These are phyloP conservation scores for Neurospora sp. DNA, from an alignment of 495 filamentous ascomycete species.

Conservation along the genomic window DNA sequence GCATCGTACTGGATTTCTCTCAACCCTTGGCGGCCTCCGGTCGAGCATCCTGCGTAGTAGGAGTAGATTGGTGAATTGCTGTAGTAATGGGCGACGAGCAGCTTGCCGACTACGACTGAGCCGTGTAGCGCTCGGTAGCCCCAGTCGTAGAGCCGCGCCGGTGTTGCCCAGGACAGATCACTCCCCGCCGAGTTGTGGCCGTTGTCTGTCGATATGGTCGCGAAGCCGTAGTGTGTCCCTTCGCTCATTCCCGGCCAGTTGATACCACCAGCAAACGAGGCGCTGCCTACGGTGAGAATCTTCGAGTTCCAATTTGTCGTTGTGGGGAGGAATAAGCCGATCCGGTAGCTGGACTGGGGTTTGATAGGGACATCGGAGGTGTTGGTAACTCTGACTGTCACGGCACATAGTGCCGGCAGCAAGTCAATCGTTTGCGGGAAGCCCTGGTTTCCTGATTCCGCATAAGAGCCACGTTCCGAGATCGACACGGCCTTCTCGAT, in stretches of 20 bases:
- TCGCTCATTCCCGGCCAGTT: slow-evolving; percentile 37
- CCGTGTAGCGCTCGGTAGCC: slow-evolving; percentile 43
- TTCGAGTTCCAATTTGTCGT: slow-evolving; percentile 32
- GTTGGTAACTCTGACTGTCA: slow-evolving; percentile 33
- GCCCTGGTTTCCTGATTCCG: slow-evolving; percentile 22
- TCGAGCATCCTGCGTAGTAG: slow-evolving; percentile 50
- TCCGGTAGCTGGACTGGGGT: slow-evolving; percentile 32
- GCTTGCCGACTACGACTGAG: slow-evolving; percentile 35
- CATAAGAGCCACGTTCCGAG: slow-evolving; percentile 22
- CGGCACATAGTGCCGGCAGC: slow-evolving; percentile 40
- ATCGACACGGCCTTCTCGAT: slow-evolving; percentile 24
- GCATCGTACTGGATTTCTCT: slow-evolving; percentile 44
- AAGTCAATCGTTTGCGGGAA: slow-evolving; percentile 34
- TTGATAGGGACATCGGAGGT: slow-evolving; percentile 21
- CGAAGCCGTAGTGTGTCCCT: slow-evolving; percentile 32
- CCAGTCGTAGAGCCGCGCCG: slow-evolving; percentile 32
- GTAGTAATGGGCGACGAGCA: slow-evolving; percentile 37
- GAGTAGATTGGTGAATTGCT: slow-evolving; percentile 28
- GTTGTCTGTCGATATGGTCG: slow-evolving; percentile 45
- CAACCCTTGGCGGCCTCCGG: slow-evolving; percentile 49
- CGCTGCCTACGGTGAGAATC: slow-evolving; percentile 34
- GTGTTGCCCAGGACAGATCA: slow-evolving; percentile 40
- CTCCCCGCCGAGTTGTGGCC: slow-evolving; percentile 38
- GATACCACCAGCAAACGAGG: slow-evolving; percentile 37
- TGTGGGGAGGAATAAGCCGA: slow-evolving; percentile 42